Evolutionary conservation across 352 stramenopile genomes (phyloP).

Genomic region (Phytophthora chlamydospora): DNA sequence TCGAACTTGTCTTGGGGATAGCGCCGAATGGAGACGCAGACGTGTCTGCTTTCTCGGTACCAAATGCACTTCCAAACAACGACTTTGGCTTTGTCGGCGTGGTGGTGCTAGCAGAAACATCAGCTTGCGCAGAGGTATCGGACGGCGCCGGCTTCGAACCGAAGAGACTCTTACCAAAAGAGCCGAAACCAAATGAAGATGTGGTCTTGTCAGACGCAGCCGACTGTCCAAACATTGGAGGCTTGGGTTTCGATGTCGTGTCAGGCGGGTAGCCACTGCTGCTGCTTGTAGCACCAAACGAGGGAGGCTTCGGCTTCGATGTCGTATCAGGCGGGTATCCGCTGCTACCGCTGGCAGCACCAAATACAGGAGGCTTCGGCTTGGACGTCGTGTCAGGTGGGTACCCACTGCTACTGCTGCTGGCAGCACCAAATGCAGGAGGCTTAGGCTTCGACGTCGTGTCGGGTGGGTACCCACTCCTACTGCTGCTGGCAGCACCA

Average conservation of each 20-base stretch:
- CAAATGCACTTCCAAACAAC: constrained; percentile 30
- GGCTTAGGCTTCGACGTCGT: constrained; percentile 34
- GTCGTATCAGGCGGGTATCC: constrained; percentile 50
- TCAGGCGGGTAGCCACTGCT: constrained; percentile 41
- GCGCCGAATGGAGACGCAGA: constrained; percentile 40
- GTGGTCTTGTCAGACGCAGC: constrained; percentile 18
- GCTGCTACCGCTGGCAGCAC: constrained; percentile 1
- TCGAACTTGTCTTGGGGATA: constrained; percentile 26
- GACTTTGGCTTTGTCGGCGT: constrained; percentile 22
- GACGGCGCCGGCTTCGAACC: constrained; percentile 15
- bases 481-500: constrained; percentile 13
- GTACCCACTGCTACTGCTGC: constrained; percentile 36
- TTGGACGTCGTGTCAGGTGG: constrained; percentile 47
- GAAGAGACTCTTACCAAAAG: constrained; percentile 36
- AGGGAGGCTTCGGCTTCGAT: constrained; percentile 39
- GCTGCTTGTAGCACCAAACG: constrained; percentile 23
- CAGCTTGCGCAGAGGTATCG: constrained; percentile 4
- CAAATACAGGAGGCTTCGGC: constrained; percentile 36
- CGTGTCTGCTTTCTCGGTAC: constrained; percentile 18
- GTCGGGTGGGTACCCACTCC: constrained; percentile 41
- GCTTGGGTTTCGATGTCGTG: constrained; percentile 38
- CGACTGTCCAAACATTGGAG: constrained; percentile 30
- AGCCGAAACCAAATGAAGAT: constrained; percentile 37
- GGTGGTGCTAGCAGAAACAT: constrained; percentile 1
- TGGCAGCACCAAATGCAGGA: constrained; percentile 16